Evolutionary conservation across 2,329 filamentous ascomycete species (phyloP).

Genomic region (Alternaria gansuensis): DNA sequence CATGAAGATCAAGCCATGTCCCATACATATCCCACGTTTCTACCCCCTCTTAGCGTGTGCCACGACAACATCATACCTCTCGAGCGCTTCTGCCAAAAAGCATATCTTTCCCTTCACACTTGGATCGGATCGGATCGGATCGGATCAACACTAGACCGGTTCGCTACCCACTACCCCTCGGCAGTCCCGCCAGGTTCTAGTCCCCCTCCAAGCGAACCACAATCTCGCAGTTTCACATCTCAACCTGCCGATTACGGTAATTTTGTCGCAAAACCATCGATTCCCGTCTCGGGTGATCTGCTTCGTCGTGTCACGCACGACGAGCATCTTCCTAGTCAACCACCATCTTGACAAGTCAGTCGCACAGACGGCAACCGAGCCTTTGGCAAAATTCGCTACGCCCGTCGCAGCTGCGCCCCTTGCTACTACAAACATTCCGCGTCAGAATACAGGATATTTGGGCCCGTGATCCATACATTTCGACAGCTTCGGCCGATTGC

Average conservation of each 20-base stretch:
- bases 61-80: background rate
- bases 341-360: background rate
- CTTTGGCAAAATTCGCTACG: background rate
- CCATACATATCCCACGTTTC: no score
- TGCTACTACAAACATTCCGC: background rate
- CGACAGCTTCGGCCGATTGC: background rate
- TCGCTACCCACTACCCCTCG: no score
- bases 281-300: constrained; percentile 38
- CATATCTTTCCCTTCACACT: background rate
- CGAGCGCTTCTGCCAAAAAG: no score
- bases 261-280: constrained; percentile 28
- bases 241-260: constrained; percentile 37
- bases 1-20: no score
- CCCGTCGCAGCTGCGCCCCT: background rate
- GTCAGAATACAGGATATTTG: background rate
- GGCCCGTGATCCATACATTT: background rate
- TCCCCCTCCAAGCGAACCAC: constrained; percentile 21
- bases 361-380: background rate
- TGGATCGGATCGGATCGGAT: no score
- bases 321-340: constrained; percentile 17
- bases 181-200: background rate
- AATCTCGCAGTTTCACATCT: constrained; percentile 16
- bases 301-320: constrained; percentile 26
- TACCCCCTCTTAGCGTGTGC: background rate
- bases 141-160: no score